Conservation (phyloP, 169 alveolate genomes). For the Ichthyophthirius multifiliis region DNA sequence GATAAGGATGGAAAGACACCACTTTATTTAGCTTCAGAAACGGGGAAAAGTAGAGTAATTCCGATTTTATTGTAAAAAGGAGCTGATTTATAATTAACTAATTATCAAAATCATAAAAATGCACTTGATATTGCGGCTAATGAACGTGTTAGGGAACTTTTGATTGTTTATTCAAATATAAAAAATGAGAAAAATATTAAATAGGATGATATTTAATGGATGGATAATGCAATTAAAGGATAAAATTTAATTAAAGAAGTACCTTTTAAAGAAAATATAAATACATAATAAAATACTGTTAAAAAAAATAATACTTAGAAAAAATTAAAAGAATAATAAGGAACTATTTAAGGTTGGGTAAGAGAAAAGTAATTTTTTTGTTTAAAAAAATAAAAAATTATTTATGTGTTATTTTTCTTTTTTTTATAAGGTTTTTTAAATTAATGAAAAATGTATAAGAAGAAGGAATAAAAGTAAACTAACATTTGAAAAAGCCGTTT, state of each 20-base stretch:
- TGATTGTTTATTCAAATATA: conserved; percentile 46
- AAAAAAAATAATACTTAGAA: not conserved
- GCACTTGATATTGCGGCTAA: conserved; percentile 70
- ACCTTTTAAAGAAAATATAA: not conserved
- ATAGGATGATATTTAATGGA: conserved; percentile 12
- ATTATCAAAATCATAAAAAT: conserved; percentile 56
- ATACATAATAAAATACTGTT: not conserved
- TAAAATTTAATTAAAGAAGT: not conserved
- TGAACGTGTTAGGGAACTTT: conserved; percentile 69
- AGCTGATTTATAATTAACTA: conserved; percentile 40
- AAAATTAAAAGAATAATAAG: not conserved
- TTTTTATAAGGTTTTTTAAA: conserved; percentile 30
- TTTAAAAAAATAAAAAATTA: too few relatives aligned
- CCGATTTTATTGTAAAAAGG: conserved; percentile 68
- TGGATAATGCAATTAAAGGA: conserved; percentile 10
- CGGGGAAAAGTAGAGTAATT: conserved; percentile 67
- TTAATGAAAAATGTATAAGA: conserved; percentile 69
- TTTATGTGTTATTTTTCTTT: too few relatives aligned
- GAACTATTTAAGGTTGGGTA: not conserved
- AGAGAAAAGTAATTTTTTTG: not conserved
- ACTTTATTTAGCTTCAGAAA: conserved; percentile 72
- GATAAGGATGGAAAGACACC: conserved; percentile 78
- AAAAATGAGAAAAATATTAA: not conserved
- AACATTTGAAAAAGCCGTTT: conserved; percentile 67
- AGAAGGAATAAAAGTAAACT: conserved; percentile 67